Conservation (phyloP, 2,329 filamentous ascomycete species). For the Aspergillus fumigatiaffinis region DNA sequence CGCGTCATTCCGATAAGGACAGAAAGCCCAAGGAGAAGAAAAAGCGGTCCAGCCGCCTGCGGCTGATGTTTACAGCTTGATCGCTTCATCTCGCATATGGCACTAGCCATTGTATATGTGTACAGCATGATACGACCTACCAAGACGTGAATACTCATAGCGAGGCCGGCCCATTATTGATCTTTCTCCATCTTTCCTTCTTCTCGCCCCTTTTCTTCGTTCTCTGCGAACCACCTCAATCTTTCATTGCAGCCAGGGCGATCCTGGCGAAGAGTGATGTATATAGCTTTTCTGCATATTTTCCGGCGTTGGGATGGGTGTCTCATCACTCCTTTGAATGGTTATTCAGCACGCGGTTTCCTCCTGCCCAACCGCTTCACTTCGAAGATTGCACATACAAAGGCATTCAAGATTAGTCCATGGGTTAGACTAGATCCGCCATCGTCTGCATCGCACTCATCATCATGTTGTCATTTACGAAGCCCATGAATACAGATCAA, state of each 20-base stretch:
- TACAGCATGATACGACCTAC: slow-evolving; percentile 3
- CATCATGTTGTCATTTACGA: not conserved
- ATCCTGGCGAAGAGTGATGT: not conserved
- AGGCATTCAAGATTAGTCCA: not conserved
- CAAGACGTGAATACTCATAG: not conserved
- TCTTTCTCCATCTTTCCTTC: too few species aligned
- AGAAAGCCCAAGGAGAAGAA: slow-evolving; percentile 31
- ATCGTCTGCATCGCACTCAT: not conserved
- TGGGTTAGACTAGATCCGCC: not conserved
- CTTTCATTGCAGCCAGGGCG: not conserved
- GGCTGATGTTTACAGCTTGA: slow-evolving; percentile 33
- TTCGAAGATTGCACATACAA: not conserved
- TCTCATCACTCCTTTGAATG: not conserved
- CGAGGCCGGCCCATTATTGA: not conserved
- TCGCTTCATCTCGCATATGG: not conserved
- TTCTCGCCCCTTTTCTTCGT: not conserved
- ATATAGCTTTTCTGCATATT: not conserved
- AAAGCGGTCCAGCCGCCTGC: slow-evolving; percentile 38
- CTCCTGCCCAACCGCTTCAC: not conserved
- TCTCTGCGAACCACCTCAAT: not conserved
- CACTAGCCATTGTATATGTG: slow-evolving; percentile 14
- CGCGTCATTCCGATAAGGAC: slow-evolving; percentile 23
- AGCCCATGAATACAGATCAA: not conserved
- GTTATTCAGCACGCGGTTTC: not conserved
- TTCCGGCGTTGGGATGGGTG: slow-evolving; percentile 10